These are phyloP conservation scores for Trichosanthes truncata DNA, from an alignment of 306 rosid genomes.

Conservation along the genomic window DNA sequence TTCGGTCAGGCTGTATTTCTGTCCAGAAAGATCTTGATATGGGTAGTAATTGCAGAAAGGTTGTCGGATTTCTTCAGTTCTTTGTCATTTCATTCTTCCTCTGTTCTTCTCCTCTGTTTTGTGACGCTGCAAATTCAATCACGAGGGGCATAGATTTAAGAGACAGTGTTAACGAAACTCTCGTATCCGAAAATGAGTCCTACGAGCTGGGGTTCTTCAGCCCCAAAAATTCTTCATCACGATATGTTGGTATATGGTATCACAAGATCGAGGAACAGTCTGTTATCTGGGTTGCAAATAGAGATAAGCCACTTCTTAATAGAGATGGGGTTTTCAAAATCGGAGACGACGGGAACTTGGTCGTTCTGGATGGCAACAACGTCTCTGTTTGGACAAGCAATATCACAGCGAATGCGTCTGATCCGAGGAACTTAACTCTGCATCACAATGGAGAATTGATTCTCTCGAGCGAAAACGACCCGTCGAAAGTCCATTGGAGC, in stretches of 20 bases:
- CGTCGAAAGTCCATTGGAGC: conserved; percentile 23
- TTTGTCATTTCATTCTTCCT: conserved; percentile 13
- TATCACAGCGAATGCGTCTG: background rate
- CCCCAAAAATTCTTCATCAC: conserved; percentile 15
- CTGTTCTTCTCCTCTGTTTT: conserved; percentile 12
- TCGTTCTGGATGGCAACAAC: conserved; percentile 26
- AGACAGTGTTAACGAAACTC: conserved; percentile 16
- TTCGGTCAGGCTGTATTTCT: background rate
- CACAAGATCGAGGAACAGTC: conserved; percentile 11
- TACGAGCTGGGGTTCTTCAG: conserved; percentile 68
- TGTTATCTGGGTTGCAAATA: conserved; percentile 64
- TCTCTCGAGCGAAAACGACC: conserved; percentile 10
- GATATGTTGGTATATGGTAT: conserved; percentile 76
- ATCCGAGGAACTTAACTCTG: conserved; percentile 22
- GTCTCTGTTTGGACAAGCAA: conserved; percentile 37
- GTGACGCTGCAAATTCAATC: conserved; percentile 30
- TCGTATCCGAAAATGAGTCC: conserved; percentile 22
- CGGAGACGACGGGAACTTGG: conserved; percentile 36
- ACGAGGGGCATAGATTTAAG: conserved; percentile 15
- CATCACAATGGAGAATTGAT: conserved; percentile 35
- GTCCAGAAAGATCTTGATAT: background rate
- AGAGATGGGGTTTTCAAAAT: conserved; percentile 34
- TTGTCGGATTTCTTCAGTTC: background rate
- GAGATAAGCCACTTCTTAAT: conserved; percentile 37
- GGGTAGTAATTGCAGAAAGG: conserved; percentile 10